phyloP scores from a whole-genome alignment of 225 moss, liverwort and hornwort species.

The Sphagnum contortum region DNA sequence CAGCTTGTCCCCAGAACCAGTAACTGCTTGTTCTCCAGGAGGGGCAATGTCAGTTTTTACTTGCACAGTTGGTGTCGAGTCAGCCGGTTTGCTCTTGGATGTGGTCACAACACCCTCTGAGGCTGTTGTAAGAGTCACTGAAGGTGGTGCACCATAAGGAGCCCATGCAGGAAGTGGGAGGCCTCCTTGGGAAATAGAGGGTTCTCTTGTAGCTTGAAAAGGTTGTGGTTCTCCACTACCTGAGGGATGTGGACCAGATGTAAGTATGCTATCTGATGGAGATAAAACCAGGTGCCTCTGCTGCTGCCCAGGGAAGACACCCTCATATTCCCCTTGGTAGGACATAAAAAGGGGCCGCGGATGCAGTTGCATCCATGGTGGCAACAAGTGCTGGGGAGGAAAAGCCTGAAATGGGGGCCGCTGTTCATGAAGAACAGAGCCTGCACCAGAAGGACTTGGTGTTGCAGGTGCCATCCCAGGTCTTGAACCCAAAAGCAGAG shows the following conservation, averaged over 20 bases:
- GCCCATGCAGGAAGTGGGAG: constrained; percentile 39
- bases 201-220: constrained; percentile 36
- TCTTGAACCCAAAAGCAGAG: constrained; percentile 7
- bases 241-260: constrained; percentile 24
- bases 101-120: constrained; percentile 10
- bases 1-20: constrained; percentile 7
- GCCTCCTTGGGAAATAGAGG: constrained; percentile 21
- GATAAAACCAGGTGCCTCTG: constrained; percentile 21
- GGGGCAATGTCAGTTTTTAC: constrained; percentile 9
- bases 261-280: constrained; percentile 34
- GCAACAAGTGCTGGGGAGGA: constrained; percentile 25
- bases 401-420: constrained; percentile 26
- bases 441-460: constrained; percentile 15
- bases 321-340: constrained; percentile 22
- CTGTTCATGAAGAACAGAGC: constrained; percentile 11
- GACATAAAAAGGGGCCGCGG: constrained; percentile 35
- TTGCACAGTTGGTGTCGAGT: constrained; percentile 3
- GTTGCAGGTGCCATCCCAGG: constrained; percentile 18
- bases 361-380: constrained; percentile 41
- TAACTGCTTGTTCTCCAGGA: constrained; percentile 12
- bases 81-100: constrained; percentile 16
- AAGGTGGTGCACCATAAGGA: constrained; percentile 24
- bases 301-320: constrained; percentile 27
- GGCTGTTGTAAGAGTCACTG: constrained; percentile 14
- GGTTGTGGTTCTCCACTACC: constrained; percentile 20